These are phyloP conservation scores for Isoetes taiwanensis DNA, from an alignment of 75 land plant genomes.

Conservation along the genomic window DNA sequence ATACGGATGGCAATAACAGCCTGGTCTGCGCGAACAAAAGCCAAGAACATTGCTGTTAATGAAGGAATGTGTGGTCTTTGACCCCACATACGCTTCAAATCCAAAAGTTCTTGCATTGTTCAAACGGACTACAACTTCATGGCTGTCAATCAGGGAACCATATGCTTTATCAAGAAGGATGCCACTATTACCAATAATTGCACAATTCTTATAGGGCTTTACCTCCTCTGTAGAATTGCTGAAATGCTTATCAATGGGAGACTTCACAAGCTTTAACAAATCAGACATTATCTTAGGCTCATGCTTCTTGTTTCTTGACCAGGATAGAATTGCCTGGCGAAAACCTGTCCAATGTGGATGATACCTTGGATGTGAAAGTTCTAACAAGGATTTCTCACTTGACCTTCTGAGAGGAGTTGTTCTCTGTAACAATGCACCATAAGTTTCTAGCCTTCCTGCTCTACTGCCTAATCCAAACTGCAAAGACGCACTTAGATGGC, in stretches of 20 bases:
- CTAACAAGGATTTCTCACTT: too few relatives aligned
- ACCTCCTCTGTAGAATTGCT: neutral
- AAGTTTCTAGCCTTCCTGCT: too few relatives aligned
- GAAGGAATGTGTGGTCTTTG: conserved; percentile 60
- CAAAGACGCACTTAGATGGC: too few relatives aligned
- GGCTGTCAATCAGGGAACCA: conserved; percentile 55
- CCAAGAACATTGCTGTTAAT: conserved; percentile 78
- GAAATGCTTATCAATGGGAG: conserved; percentile 31
- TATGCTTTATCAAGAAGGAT: conserved; percentile 39
- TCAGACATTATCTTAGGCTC: conserved; percentile 39
- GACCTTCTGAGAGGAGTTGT: too few relatives aligned
- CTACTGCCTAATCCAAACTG: too few relatives aligned
- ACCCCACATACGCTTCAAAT: conserved; percentile 41
- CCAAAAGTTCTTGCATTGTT: conserved; percentile 54
- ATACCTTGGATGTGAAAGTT: conserved; percentile 19
- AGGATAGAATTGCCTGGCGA: conserved; percentile 20
- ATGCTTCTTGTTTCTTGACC: conserved; percentile 35
- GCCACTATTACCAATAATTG: conserved; percentile 89
- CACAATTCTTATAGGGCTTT: conserved; percentile 37
- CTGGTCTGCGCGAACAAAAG: conserved; percentile 37
- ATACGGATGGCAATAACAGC: conserved; percentile 69
- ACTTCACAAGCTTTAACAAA: conserved; percentile 22
- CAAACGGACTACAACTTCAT: conserved; percentile 62
- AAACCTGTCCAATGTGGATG: conserved; percentile 38
- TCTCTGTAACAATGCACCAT: too few relatives aligned